Evolutionary conservation across 2,329 filamentous ascomycete species (phyloP).

Genomic region (Hirsutella thompsonii): DNA sequence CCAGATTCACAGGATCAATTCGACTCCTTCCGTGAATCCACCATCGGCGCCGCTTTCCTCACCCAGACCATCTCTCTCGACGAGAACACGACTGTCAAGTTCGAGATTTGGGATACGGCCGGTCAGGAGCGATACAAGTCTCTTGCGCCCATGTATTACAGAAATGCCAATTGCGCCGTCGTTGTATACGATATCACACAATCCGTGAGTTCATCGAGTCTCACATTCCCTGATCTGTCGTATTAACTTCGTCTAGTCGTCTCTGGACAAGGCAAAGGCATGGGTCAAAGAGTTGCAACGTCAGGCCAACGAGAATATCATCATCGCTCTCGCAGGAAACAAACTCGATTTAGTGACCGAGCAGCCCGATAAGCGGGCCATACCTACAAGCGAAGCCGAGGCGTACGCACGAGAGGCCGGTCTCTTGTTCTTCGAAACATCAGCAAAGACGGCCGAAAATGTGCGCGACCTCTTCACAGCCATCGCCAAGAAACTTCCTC

Average conservation of each 20-base stretch:
- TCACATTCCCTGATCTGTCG: background rate
- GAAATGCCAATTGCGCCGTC: slow-evolving; percentile 97
- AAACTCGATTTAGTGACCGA: slow-evolving; percentile 94
- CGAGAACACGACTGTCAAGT: slow-evolving; percentile 97
- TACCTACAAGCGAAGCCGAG: slow-evolving; percentile 78
- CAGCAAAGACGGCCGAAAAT: slow-evolving; percentile 93
- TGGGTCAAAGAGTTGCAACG: slow-evolving; percentile 99
- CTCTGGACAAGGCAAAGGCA: slow-evolving; percentile 95
- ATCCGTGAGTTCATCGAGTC: slow-evolving; percentile 53
- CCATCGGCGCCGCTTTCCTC: slow-evolving; percentile 95
- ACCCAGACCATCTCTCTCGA: slow-evolving; percentile 98
- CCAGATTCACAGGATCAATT: slow-evolving; percentile 71
- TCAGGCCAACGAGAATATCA: slow-evolving; percentile 98
- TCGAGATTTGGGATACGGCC: slow-evolving; percentile 98
- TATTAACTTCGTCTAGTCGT: slow-evolving; percentile 47
- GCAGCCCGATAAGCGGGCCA: slow-evolving; percentile 90
- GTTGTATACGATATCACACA: slow-evolving; percentile 99
- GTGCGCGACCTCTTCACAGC: slow-evolving; percentile 92
- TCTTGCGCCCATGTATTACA: slow-evolving; percentile 97
- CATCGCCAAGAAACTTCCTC: slow-evolving; percentile 92
- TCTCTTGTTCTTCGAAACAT: slow-evolving; percentile 96
- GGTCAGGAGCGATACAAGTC: slow-evolving; percentile 99
- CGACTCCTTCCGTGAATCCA: slow-evolving; percentile 92
- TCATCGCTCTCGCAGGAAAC: slow-evolving; percentile 95
- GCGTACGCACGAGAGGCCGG: slow-evolving; percentile 90